Base-by-base conservation (phyloP, 495 filamentous ascomycete species). In the Platismatia glauca region DNA sequence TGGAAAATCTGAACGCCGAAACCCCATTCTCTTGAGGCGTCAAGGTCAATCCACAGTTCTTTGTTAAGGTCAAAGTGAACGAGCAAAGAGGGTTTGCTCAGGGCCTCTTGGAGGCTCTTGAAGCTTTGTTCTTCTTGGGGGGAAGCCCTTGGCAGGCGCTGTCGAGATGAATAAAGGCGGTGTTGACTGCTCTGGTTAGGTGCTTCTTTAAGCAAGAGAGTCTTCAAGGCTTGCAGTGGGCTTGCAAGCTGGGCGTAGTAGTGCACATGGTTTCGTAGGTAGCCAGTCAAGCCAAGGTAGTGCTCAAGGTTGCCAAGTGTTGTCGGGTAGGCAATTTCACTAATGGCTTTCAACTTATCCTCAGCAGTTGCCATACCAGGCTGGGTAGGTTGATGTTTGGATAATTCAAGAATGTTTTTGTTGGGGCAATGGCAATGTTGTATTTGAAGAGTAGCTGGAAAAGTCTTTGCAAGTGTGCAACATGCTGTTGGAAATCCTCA, bases 261-360 rank as follows among this genome's bases (percentile, higher is more conserved):
- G 6, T 52, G 43, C 18, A 69, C 27, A 22, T 31, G 38, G 0
- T 57, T 6, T 0, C 67, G 33, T 15, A 69, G 20, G 1, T 55
- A 67, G 8, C 61, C 60, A 11, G 55, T 67, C 13, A 67, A 31
- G 1, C 66, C 61, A 0, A 69, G 38, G 39, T 65, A 69, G 4
- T 46, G 33, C 34, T 69, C 62, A 0, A 69, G 31, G 2, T 52
- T 59, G 0, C 38, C 12, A 0, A 69, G 53, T 12, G 27, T 56
- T 1, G 6, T 29, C 3, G 59, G 61, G 22, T 27, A 50, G 3
- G 3, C 2, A 1, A 50, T 13, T 0, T 12, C 4, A 2, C 20
- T 27, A 13, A 50, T 50, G 1, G 46, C 24, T 29, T 50, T 27
- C 0, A 50, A 4, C 24, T 50, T 50, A 6, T 50, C 24, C n/a